Evolutionary conservation across 257 asterid species (phyloP), one percentile per base, ranked within the genome.

Genomic region (Fraxinus cuspidata): DNA sequence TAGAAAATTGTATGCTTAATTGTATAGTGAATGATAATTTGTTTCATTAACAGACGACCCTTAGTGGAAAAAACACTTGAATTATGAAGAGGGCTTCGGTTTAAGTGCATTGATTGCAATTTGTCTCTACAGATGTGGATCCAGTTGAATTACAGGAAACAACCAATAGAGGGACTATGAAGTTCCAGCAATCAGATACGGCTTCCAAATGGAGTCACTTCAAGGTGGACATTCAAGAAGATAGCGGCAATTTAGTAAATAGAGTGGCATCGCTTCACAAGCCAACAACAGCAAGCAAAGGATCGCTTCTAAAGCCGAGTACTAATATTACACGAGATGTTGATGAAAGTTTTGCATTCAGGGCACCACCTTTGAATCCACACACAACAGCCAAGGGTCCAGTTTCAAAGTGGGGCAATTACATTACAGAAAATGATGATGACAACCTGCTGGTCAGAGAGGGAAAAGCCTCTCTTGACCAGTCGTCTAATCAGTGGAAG

Each of bases 381-480:
- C 40, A 23, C 15, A 70, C 75, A 29, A 70, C 78, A 32, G 53
- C 72, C 28, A 85, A 86, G 72, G 80, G 77, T 51, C 74, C 73
- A 18, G 70, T 78, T 42, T 88, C 94, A 27, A 95, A 93, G 87
- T 93, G 97, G 97, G 88, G 86, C 72, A 85, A 87, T 72, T 95
- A 85, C 85, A 76, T 91, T 11, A 81, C 89, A 15, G 89, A 87
- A 67, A 92, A 53, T 27, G 80, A 77, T 13, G 71, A 72, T 8
- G 75, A 78, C 10, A 32, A 67, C n/a, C 66, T 76, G 78, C 82
- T n/a, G 77, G 72, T 31, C 56, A 82, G 78, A 76, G 84, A 81
- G 82, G 68, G 80, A 27, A 71, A 65, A 81, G 81, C 70, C 8
- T 23, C 79, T 15, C 10, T 42, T 32, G 42, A 78, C 75, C 38